Percentiles rank a stretch among this genome's conserved stretches.
Conservation (phyloP, 371 early-diverging fungal genomes). For the Rhizomucor miehei region DNA sequence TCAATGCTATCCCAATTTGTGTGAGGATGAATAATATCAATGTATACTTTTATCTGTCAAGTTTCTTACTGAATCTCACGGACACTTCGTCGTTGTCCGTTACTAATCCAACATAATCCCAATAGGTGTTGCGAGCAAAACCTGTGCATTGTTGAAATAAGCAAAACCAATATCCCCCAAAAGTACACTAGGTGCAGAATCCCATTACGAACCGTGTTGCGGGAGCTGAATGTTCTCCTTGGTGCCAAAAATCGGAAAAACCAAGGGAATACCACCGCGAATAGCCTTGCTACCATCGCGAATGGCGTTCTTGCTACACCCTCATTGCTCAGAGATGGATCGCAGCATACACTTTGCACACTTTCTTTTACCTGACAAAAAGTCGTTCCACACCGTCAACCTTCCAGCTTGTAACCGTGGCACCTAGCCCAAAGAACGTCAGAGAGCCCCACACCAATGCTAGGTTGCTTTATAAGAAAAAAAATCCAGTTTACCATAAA, state of each 20-base stretch:
- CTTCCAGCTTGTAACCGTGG: constrained; percentile 81
- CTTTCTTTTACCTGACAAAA: constrained; percentile 64
- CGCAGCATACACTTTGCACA: background rate
- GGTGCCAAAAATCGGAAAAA: constrained; percentile 84
- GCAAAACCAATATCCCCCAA: constrained; percentile 2
- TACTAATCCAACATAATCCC: constrained; percentile 60
- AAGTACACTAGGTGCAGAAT: background rate
- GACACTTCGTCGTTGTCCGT: constrained; percentile 57
- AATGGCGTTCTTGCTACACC: constrained; percentile 60
- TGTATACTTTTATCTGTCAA: background rate
- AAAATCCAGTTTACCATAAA: constrained; percentile 45
- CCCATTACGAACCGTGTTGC: constrained; percentile 49
- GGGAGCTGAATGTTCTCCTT: constrained; percentile 60
- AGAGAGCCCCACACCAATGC: background rate
- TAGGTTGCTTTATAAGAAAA: too few relatives aligned
- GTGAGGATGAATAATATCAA: background rate
- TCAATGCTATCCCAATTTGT: constrained; percentile 40
- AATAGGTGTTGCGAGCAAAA: constrained; percentile 77
- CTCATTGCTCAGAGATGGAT: background rate
- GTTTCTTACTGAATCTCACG: constrained; percentile 70
- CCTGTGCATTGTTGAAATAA: constrained; percentile 49
- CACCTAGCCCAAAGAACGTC: constrained; percentile 34
- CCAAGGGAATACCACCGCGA: constrained; percentile 81
- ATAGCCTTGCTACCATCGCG: constrained; percentile 83
- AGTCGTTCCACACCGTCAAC: constrained; percentile 63